Evolutionary conservation across 768 basidiomycete species (phyloP).

Genomic region (Filobasidium wieringae): DNA sequence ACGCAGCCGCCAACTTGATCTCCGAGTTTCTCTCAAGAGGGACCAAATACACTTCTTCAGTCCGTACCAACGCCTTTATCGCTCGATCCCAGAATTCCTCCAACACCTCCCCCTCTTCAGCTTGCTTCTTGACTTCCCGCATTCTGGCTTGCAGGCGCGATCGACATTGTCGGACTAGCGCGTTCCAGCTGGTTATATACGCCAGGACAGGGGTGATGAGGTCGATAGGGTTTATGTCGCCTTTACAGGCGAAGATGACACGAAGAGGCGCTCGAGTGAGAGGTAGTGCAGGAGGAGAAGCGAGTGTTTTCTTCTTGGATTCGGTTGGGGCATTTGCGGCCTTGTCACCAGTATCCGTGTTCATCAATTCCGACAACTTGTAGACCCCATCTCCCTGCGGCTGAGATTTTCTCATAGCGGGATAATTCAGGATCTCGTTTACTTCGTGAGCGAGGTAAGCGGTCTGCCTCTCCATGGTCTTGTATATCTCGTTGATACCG

Average conservation of each 20-base stretch:
- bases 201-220: constrained; percentile 30
- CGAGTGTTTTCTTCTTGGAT: background rate
- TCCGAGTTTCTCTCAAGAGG: constrained; percentile 27
- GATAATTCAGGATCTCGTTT: background rate
- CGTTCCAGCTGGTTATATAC: constrained; percentile 34
- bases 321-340: background rate
- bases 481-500: constrained; percentile 37
- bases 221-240: constrained; percentile 26
- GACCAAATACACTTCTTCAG: constrained; percentile 29
- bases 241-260: constrained; percentile 29
- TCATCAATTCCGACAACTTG: background rate
- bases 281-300: constrained; percentile 5
- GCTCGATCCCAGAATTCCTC: constrained; percentile 15
- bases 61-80: background rate
- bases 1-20: constrained; percentile 26
- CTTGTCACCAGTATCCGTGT: background rate
- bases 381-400: background rate
- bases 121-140: background rate
- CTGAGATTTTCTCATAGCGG: constrained; percentile 15
- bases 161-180: constrained; percentile 27
- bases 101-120: background rate
- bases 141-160: background rate
- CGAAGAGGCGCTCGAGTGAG: constrained; percentile 10
- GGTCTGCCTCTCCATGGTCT: constrained; percentile 28
- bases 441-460: constrained; percentile 22